Evolutionary conservation across 2,329 filamentous ascomycete species (phyloP), one percentile per base, ranked within the genome.

Genomic region (Capronia americana): DNA sequence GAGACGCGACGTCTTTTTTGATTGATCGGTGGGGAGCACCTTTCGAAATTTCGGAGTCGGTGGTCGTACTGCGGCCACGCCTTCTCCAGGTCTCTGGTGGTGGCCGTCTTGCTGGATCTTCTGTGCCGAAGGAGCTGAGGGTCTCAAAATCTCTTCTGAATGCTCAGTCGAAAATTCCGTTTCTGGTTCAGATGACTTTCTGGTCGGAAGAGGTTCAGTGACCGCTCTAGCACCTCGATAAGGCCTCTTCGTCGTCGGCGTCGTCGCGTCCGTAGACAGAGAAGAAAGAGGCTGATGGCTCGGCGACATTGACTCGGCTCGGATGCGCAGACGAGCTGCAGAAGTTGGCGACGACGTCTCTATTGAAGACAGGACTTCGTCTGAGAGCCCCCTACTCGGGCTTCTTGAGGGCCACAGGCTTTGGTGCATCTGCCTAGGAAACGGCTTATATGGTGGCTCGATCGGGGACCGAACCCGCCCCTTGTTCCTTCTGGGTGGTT

Each of bases 391-490:
- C 30, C 48, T 34, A n/a, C 38, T 57, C 20, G 61, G 56, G 44
- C 60, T 58, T 32, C 59, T 61, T 30, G 30, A 57, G 5, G 70
- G 68, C 65, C 59, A 70, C 4, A 72, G 14, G 12, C 44, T 50
- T n/a, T 34, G 56, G 56, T 71, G 69, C 63, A 72, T 67, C 11
- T 70, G 66, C 50, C 68, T 70, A 7, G 75, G 73, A 41, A 71
- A 73, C 3, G 72, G 70, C 72, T 74, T 59, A 70, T 75, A 70
- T 66, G 73, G 58, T 59, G 74, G 53, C 60, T 71, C 56, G 65
- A 76, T 32, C 57, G 54, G 38, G 17, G 17, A 26, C 20, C 53
- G 63, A 34, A 30, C 8, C 38, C 62, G 12, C 55, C 50, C 50
- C 23, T 57, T 67, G 57, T 23, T 65, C 53, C 57, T 66, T 51